phyloP scores from a whole-genome alignment of 2,329 filamentous ascomycete species.

The Fusarium sp. region DNA sequence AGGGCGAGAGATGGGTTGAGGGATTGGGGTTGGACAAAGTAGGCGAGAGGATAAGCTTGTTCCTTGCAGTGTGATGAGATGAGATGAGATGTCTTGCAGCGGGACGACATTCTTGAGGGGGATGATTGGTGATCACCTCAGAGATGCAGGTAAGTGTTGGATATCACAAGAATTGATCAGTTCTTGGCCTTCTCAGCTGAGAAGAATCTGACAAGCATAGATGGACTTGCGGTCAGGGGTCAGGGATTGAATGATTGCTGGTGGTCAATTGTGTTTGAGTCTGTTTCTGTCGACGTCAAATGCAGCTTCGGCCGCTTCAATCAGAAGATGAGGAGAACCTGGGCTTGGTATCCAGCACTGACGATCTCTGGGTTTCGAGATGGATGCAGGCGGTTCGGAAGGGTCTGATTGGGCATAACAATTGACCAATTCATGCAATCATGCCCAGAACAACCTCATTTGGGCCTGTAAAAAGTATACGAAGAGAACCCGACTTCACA shows the following conservation, averaged over 20 bases:
- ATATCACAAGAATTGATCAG: neutral
- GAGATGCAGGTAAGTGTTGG: neutral
- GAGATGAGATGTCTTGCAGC: neutral
- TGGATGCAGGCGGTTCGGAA: neutral
- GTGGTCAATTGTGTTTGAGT: neutral
- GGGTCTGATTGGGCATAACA: accelerated
- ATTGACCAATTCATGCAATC: neutral
- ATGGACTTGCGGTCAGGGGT: too few relatives aligned
- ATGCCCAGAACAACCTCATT: neutral
- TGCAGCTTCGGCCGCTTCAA: neutral
- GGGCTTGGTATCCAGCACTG: neutral
- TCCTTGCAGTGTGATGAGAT: neutral
- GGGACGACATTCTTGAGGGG: neutral
- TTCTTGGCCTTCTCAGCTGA: neutral
- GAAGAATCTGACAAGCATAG: neutral
- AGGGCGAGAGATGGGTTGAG: neutral
- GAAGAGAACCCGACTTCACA: too few relatives aligned
- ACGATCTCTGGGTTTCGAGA: accelerated
- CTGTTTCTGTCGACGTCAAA: accelerated
- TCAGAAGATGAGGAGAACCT: neutral
- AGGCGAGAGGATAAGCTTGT: neutral
- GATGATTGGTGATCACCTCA: neutral
- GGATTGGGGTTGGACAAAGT: neutral
- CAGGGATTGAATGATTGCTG: too few relatives aligned
- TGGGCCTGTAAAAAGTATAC: neutral